Evolutionary conservation across 352 stramenopile species (phyloP), one percentile per base, ranked within the genome.

Genomic region (Phytophthora foliorum): DNA sequence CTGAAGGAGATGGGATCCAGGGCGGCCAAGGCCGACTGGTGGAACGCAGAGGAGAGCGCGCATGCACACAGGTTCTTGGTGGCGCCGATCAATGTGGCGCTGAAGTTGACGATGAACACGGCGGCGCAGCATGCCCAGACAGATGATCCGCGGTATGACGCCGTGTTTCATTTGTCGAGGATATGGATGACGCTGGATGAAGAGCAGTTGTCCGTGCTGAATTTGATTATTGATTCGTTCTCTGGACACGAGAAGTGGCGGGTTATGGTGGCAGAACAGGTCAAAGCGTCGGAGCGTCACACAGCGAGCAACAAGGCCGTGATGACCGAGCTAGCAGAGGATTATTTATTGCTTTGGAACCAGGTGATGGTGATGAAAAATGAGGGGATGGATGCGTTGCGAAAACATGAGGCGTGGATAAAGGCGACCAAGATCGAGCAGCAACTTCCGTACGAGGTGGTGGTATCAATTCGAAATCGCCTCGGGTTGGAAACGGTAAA

Each of bases 91-190:
- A 82, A 83, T 25, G 85, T 95, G 4, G 80, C 86, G 14, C 74
- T 97, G 29, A 97, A 97, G 71, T 67, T 97, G 42, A 96, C 87
- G 13, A 95, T 97, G 87, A 97, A 97, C 62, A 95, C 88, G 25
- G 88, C 88, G 13, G 58, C 83, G 2, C 78, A 93, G 42, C 80
- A 92, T 44, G 68, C 82, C 3, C 74, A 93, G 59, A 95, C 85
- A 10, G 67, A 89, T 11, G 87, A 94, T 16, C 86, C 89, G 31
- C 78, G 89, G 6, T 97, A 97, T 52, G 68, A 87, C 21, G 90
- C 90, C 0, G 67, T 69, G 19, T 94, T 97, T 57, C 84, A 96
- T 42, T 68, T 96, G 36, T 96, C 90, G 2, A 88, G 88, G 58
- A 71, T 96, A 53, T 81, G 81, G 32, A 78, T 87, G 57, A 78